A percentile compares a stretch with the other conserved stretches of the same genome.
Evolutionary conservation across 78 protist genomes (phyloP).

Genomic region (Dictyostelium brefeldianum): DNA sequence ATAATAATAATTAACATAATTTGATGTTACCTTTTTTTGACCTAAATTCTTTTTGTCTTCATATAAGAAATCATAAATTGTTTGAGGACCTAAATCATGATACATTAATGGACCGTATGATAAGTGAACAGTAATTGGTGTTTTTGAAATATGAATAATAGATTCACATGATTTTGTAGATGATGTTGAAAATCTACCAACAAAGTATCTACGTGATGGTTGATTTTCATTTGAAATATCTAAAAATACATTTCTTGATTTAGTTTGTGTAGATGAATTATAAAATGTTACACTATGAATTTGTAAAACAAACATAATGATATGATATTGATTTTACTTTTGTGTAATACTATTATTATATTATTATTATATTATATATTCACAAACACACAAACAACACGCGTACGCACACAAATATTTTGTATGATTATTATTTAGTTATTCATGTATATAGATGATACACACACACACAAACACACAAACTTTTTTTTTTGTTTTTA

Average conservation of each 20-base stretch:
- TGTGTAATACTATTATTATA: neutral
- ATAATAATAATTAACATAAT: too few relatives aligned
- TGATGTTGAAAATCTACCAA: constrained; percentile 78
- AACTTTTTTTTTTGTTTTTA: too few relatives aligned
- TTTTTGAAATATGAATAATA: constrained; percentile 65
- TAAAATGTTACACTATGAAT: constrained; percentile 81
- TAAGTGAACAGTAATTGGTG: constrained; percentile 71
- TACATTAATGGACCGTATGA: constrained; percentile 82
- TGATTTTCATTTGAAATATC: constrained; percentile 80
- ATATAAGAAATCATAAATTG: constrained; percentile 70
- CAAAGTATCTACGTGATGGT: constrained; percentile 77
- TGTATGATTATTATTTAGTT: too few relatives aligned
- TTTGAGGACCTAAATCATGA: constrained; percentile 82
- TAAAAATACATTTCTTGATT: constrained; percentile 77
- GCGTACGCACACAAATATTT: too few relatives aligned
- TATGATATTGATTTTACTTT: neutral
- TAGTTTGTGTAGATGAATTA: constrained; percentile 69
- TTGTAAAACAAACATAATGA: constrained; percentile 72
- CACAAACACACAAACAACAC: too few relatives aligned
- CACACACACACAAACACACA: too few relatives aligned
- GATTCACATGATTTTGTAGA: constrained; percentile 78
- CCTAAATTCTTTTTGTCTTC: constrained; percentile 68
- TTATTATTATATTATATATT: too few relatives aligned
- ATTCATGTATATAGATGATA: too few relatives aligned
- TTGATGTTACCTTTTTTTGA: constrained; percentile 42